Conservation (phyloP, 164 flowering plant species). For the Chimonanthus praecox region DNA sequence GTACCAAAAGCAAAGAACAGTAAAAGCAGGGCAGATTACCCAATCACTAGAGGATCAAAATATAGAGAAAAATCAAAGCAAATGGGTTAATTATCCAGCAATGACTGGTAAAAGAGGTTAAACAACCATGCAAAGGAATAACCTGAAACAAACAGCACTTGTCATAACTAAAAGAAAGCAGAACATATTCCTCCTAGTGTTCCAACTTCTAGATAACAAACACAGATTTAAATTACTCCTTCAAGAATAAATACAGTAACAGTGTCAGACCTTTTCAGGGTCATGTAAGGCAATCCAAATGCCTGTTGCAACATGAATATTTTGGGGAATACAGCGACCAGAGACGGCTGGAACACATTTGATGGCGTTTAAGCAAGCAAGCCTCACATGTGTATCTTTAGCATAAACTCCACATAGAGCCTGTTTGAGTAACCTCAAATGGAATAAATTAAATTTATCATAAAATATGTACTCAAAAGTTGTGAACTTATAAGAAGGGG, state of each 20-base stretch:
- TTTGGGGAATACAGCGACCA: constrained; percentile 59
- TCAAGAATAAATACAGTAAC: neutral
- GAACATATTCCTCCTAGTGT: neutral
- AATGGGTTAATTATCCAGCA: neutral
- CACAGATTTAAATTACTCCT: neutral
- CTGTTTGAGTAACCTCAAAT: constrained; percentile 29
- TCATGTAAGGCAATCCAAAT: constrained; percentile 98
- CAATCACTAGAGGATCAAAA: neutral
- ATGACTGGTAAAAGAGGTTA: neutral
- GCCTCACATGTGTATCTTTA: constrained; percentile 87
- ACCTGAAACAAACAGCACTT: neutral
- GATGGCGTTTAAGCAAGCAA: constrained; percentile 92
- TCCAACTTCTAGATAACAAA: neutral
- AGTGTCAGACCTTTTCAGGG: constrained; percentile 67
- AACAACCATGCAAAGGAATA: neutral
- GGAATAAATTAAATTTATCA: neutral
- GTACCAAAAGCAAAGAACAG: neutral
- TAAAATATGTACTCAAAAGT: neutral
- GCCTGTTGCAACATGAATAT: constrained; percentile 78
- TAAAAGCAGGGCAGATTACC: neutral
- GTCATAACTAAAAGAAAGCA: neutral
- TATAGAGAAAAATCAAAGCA: neutral
- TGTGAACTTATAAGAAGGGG: neutral
- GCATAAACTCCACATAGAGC: constrained; percentile 86
- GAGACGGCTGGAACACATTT: constrained; percentile 92